phyloP scores from a whole-genome alignment of 345 rosid species.

The Salix brachista region DNA sequence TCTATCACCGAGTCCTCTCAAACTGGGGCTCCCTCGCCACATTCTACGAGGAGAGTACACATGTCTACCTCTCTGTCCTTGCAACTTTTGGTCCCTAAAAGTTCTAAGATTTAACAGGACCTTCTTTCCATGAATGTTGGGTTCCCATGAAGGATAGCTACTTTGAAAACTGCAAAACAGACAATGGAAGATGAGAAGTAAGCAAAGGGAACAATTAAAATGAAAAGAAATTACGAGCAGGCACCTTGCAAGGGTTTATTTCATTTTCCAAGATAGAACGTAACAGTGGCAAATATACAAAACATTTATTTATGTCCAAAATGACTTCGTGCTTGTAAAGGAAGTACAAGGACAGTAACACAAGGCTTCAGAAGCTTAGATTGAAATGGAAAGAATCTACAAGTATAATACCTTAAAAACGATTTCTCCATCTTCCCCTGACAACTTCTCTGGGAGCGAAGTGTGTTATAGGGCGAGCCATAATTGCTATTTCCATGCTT shows the following conservation, averaged over 20 bases:
- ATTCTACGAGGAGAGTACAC: slow-evolving; percentile 37
- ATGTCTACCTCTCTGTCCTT: slow-evolving; percentile 42
- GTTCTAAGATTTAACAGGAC: slow-evolving; percentile 65
- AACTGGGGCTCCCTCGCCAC: slow-evolving; percentile 45
- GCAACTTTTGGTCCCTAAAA: slow-evolving; percentile 72
- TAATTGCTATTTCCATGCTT: slow-evolving; percentile 84
- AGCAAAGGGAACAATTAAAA: not conserved
- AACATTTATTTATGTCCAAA: not conserved
- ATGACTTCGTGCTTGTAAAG: not conserved
- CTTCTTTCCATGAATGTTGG: slow-evolving; percentile 74
- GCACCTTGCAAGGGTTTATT: not conserved
- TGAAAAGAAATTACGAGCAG: not conserved
- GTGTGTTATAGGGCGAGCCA: slow-evolving; percentile 61
- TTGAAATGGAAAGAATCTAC: not conserved
- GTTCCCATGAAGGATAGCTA: slow-evolving; percentile 87
- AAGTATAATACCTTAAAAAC: slow-evolving; percentile 65
- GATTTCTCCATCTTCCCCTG: slow-evolving; percentile 99
- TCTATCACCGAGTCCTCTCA: slow-evolving; percentile 41
- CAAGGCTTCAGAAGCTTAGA: not conserved
- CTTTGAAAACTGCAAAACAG: slow-evolving; percentile 71
- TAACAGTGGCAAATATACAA: not conserved
- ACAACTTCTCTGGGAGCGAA: slow-evolving; percentile 63
- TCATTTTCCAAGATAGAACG: not conserved
- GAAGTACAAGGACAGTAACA: not conserved
- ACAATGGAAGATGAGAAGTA: not conserved